Conservation (phyloP, 345 rosid species). For the Capsella bursapastoris region DNA sequence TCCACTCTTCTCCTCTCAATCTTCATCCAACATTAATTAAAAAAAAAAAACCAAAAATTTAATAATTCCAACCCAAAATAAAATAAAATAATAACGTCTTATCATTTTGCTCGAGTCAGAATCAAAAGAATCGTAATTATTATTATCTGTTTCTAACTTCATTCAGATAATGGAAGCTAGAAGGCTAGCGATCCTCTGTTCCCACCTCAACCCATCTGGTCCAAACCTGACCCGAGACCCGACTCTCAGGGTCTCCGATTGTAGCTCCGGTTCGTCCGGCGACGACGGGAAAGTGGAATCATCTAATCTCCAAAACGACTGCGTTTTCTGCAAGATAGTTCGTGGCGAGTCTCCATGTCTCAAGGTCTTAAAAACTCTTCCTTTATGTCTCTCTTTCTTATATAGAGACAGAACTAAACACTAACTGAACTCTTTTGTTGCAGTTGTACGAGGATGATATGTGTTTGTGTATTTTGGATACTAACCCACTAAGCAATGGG, state of each 20-base stretch:
- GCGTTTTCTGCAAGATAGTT: conserved; percentile 84
- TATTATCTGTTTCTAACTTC: not conserved
- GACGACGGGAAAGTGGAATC: conserved; percentile 19
- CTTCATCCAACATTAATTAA: conserved; percentile 22
- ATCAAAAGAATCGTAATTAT: not conserved
- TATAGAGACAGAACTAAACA: not conserved
- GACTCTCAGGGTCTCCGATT: conserved; percentile 46
- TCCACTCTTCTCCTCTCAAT: conserved; percentile 39
- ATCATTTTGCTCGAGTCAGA: not conserved
- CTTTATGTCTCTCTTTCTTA: not conserved
- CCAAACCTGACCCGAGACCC: conserved; percentile 26
- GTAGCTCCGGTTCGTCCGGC: conserved; percentile 37
- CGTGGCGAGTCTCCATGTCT: conserved; percentile 78
- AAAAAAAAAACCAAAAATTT: not conserved
- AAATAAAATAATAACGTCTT: not conserved
- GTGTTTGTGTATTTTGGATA: conserved; percentile 89
- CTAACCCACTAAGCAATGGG: conserved; percentile 80
- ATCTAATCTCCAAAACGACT: conserved; percentile 46
- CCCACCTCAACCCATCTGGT: conserved; percentile 57
- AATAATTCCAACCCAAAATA: not conserved
- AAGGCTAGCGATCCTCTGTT: conserved; percentile 72
- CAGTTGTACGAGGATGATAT: conserved; percentile 93
- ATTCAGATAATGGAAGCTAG: conserved; percentile 54
- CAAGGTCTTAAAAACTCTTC: conserved; percentile 50
- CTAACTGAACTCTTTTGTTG: conserved; percentile 1